Evolutionary conservation across 2,329 filamentous ascomycete species (phyloP), one percentile per base, ranked within the genome.

Genomic region (Aureobasidium mangrovei): DNA sequence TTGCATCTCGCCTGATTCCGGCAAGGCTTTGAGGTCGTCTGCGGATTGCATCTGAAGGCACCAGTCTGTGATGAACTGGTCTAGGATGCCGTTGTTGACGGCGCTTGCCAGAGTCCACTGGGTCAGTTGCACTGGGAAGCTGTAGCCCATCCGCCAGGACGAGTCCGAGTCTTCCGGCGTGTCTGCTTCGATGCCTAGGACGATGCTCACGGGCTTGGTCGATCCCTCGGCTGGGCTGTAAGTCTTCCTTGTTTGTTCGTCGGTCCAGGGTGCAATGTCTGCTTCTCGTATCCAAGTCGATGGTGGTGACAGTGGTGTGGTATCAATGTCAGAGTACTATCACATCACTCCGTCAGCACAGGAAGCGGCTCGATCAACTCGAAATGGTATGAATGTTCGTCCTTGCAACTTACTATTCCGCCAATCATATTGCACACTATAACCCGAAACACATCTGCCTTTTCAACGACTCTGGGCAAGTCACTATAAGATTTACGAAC

Each of bases 381-480:
- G 7, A 36, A 36, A 8, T n/a, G 33, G 12, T 2, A 36, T 36
- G 33, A 7, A 36, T 36, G 33, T 36, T n/a, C 12, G 33, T 7
- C 33, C 12, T 36, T 26, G 24, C 24, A 9, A 43, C 40, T 4
- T 43, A 43, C 40, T 24, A 43, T 24, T 10, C 40, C 40, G n/a
- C 40, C 40, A 43, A 43, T 43, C 40, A 43, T 43, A n/a, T 43
- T 43, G 24, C 40, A 43, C 12, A 43, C 40, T n/a, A 43, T 24
- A 28, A 43, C 12, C 40, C 40, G 40, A n/a, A 43, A 43, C 6
- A 43, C 12, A 28, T 43, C 40, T n/a, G 40, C 27, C 27, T 43
- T 43, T n/a, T 43, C 40, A 26, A 43, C 40, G 8, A 43, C 6
- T n/a, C 12, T 43, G 24, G 40, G 40, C 27, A 43, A n/a, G 12